Evolutionary conservation across 1,139 yeast species (phyloP).

Genomic region (Sugiyamaella grinbergsii): DNA sequence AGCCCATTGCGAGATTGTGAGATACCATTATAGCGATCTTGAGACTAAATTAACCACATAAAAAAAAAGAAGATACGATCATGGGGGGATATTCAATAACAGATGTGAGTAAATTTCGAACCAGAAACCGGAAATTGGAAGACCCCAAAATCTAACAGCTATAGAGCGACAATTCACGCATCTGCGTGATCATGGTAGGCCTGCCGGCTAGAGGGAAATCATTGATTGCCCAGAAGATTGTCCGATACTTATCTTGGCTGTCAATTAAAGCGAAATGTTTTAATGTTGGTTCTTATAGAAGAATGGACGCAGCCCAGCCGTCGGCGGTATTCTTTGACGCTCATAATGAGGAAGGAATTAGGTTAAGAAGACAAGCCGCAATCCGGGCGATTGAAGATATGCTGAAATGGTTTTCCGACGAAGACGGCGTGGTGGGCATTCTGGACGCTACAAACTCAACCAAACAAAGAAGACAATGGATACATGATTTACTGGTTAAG

Average conservation of each 20-base stretch:
- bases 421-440: constrained; percentile 85
- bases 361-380: constrained; percentile 68
- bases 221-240: constrained; percentile 79
- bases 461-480: constrained; percentile 64
- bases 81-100: constrained; percentile 25
- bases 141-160: constrained; percentile 10
- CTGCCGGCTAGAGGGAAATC: constrained; percentile 77
- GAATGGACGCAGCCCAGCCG: constrained; percentile 59
- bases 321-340: constrained; percentile 79
- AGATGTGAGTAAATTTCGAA: constrained; percentile 20
- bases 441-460: constrained; percentile 89
- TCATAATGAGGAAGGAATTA: constrained; percentile 61
- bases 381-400: constrained; percentile 75
- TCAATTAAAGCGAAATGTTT: constrained; percentile 85
- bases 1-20: background rate
- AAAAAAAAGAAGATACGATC: background rate
- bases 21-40: too few relatives aligned
- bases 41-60: too few relatives aligned
- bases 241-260: constrained; percentile 88
- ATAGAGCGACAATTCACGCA: constrained; percentile 37
- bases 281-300: constrained; percentile 84
- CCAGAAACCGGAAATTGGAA: background rate
- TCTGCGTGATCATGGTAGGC: constrained; percentile 55
- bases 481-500: constrained; percentile 62
- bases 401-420: constrained; percentile 82